Base-by-base conservation (phyloP, 2,329 filamentous ascomycete genomes). In the Colletotrichum sansevieriae region DNA sequence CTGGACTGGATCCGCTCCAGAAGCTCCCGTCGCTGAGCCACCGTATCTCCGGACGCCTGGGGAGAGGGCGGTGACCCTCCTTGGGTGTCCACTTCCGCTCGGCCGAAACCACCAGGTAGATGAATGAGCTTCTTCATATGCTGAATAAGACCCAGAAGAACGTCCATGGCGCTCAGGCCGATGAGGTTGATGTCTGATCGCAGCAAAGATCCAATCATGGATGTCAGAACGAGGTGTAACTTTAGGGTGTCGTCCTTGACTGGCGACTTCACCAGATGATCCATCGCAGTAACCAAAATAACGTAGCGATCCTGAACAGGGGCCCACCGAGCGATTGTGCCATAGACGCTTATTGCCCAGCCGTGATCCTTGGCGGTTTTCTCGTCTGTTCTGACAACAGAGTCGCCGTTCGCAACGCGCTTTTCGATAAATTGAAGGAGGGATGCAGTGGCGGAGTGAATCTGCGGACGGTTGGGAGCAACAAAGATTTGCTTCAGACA, bases 301-400 rank as follows among this genome's bases (percentile, higher is more conserved):
- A 95, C 89, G 81, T 97, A 98, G 62, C 96, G 92, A 76, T 97
- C 94, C 78, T 98, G 95, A 2, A 98, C 95, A 0, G 96, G 94
- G 0, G 94, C 92, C 94, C 95, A 98, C 67, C 90, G 88, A 15
- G 94, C 90, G 61, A 95, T 87, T 70, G 95, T 87, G 74, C 91
- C 89, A 77, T 97, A 93, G 58, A 98, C 85, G 65, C 90, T 91
- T 29, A 94, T 91, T 2, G 94, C 91, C 95, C 95, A 98, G 57
- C 88, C 91, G 51, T 83, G 82, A 73, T 87, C 85, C 49, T 79
- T 78, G 47, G 82, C 80, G 25, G 79, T 77, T 12, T 80, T 72
- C 13, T 78, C 74, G 63, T 85, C 78, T 25, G 80, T 78, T 44
- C 78, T 86, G 61, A 97, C 79, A 1, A 88, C 83, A 9, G 76